phyloP scores from a whole-genome alignment of 345 rosid genomes.

The Linum trigynum region DNA sequence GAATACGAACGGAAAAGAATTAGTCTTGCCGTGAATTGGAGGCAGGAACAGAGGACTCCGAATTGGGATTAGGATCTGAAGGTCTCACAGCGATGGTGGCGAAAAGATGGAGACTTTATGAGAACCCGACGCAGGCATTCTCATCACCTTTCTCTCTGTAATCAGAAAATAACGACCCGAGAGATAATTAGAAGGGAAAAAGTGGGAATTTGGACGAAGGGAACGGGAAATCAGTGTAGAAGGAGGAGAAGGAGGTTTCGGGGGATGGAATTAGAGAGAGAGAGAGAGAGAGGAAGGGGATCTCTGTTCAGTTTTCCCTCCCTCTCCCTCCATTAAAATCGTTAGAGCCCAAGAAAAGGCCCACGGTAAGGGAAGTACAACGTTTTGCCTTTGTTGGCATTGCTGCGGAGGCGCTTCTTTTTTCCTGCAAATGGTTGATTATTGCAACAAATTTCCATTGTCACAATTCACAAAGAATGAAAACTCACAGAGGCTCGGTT shows the following conservation, averaged over 20 bases:
- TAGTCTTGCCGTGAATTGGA: background rate
- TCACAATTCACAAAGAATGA: no score
- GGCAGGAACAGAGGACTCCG: background rate
- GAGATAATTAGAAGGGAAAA: background rate
- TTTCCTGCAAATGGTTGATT: no score
- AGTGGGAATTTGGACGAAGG: background rate
- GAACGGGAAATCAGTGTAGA: background rate
- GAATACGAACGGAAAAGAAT: background rate
- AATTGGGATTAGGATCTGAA: slow-evolving; percentile 1
- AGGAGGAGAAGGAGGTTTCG: background rate
- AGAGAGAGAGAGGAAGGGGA: background rate
- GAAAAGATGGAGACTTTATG: slow-evolving; percentile 3
- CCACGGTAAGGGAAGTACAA: background rate
- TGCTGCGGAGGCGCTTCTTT: no score
- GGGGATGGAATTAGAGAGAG: background rate
- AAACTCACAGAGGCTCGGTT: no score
- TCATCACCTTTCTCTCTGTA: background rate
- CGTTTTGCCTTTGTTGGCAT: no score
- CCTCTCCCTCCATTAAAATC: no score
- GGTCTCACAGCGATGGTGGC: background rate
- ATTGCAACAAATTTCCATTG: no score
- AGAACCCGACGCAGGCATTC: slow-evolving; percentile 1
- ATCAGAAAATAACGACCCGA: background rate
- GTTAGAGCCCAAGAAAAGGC: background rate
- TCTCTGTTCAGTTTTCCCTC: no score